Conservation (phyloP, 805 yeast genomes). For the Naumovozyma baii region DNA sequence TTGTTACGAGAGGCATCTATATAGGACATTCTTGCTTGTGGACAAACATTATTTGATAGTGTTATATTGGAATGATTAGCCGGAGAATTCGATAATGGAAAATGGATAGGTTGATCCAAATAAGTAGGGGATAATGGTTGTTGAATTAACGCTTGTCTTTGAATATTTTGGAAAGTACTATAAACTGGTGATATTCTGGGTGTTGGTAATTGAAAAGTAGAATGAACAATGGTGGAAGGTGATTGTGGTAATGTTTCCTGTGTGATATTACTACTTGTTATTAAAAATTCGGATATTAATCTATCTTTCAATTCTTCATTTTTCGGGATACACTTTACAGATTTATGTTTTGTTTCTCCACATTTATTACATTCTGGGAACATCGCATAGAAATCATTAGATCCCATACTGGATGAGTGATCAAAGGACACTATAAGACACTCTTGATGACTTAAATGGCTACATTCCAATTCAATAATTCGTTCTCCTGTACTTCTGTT, state of each 20-base stretch:
- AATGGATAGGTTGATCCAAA: not conserved
- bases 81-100: conserved; percentile 3
- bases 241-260: not conserved
- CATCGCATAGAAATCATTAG: conserved; percentile 13
- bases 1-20: not conserved
- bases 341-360: conserved; percentile 4
- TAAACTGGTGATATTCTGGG: not conserved
- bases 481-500: conserved; percentile 38
- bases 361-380: conserved; percentile 25
- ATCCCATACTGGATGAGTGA: conserved; percentile 2
- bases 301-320: conserved; percentile 21
- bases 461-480: conserved; percentile 42
- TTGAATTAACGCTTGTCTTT: conserved; percentile 4
- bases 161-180: conserved; percentile 3
- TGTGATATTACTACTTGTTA: conserved; percentile 3
- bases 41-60: too few relatives aligned
- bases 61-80: not conserved
- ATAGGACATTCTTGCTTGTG: not conserved
- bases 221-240: not conserved
- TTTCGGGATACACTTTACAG: conserved; percentile 22
- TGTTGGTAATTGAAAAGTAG: not conserved
- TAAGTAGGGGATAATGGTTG: conserved; percentile 1
- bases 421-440: conserved; percentile 40
- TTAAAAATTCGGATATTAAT: conserved; percentile 20
- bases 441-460: conserved; percentile 49